Evolutionary conservation across 768 basidiomycete genomes (phyloP), one percentile per base, ranked within the genome.

Genomic region (Mycena crocata): DNA sequence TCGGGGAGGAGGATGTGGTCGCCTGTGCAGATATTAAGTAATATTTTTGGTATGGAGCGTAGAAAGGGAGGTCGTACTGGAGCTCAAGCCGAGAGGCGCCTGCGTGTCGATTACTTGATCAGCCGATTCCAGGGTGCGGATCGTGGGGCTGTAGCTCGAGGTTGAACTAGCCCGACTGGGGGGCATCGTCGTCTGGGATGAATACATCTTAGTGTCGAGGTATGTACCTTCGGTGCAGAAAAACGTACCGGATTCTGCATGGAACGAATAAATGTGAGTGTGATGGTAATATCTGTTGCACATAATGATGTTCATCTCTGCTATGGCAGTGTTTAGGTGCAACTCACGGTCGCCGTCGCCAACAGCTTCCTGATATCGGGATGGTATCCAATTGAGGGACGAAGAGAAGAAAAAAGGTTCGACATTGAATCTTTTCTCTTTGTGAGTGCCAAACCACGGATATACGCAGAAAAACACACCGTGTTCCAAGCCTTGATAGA

Each of bases 361-460:
- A 2, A 83, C 62, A 64, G 80, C 80, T 57, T 87, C 85, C 65
- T 86, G 87, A 68, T 87, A 88, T 62, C 87, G 80, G 17, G 86
- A 81, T 14, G 88, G 89, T 70, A 88, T 89, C 86, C 86, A 87
- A 48, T 87, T 86, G 8, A 87, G 73, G 2, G 87, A 86, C 1
- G 88, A 89, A 0, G 87, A 86, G 73, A 89, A 90, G 71, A 86
- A 90, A 74, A 90, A 89, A 0, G 89, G 89, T 66, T 90, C 89
- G 62, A 90, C 79, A 45, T 79, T 79, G 60, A 86, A 88, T 71
- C 85, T 79, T 40, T 15, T 5, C 35, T 12, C 31, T 7, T 9
- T 26, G n/a, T 51, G 35, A 49, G 32, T 26, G 21, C 57, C 40
- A 15, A 35, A 6, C 19, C 12, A 21, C n/a, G 23, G 40, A 30